Evolutionary conservation across 805 yeast species (phyloP).

Genomic region (Wickerhamiella occidentalis): DNA sequence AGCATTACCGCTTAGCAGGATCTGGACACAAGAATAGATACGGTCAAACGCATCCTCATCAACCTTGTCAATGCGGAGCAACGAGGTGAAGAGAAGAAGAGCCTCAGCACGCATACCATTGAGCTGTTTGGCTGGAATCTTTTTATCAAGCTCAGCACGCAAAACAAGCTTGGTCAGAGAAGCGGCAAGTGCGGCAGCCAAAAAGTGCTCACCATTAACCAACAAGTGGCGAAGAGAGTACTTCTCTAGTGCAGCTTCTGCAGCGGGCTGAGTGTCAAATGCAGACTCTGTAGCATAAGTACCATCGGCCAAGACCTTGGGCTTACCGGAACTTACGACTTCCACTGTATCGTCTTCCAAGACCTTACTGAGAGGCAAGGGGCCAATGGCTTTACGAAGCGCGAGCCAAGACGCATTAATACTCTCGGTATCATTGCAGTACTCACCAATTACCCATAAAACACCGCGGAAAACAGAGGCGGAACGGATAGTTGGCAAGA

Average conservation of each 20-base stretch:
- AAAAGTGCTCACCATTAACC: slow-evolving; percentile 78
- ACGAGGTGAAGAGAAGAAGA: slow-evolving; percentile 79
- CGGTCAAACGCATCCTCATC: slow-evolving; percentile 98
- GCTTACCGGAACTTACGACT: slow-evolving; percentile 32
- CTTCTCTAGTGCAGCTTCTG: slow-evolving; percentile 21
- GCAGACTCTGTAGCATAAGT: slow-evolving; percentile 95
- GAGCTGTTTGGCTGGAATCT: slow-evolving; percentile 34
- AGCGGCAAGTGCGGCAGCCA: slow-evolving; percentile 77
- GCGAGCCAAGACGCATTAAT: slow-evolving; percentile 80
- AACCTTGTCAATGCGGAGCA: slow-evolving; percentile 73
- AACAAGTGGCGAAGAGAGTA: slow-evolving; percentile 76
- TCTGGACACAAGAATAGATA: slow-evolving; percentile 73
- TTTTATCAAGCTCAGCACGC: slow-evolving; percentile 46
- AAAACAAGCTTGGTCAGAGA: slow-evolving; percentile 80
- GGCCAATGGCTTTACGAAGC: slow-evolving; percentile 73
- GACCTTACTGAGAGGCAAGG: slow-evolving; percentile 56
- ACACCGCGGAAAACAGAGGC: slow-evolving; percentile 91
- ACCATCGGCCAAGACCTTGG: slow-evolving; percentile 93
- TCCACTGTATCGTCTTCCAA: slow-evolving; percentile 20
- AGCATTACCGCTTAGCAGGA: slow-evolving; percentile 43
- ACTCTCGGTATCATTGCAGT: slow-evolving; percentile 54
- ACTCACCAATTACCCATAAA: slow-evolving; percentile 94
- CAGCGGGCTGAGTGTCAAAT: slow-evolving; percentile 34
- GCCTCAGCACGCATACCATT: slow-evolving; percentile 94
- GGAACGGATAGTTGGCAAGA: slow-evolving; percentile 59